A percentile compares a stretch with the other conserved stretches of the same genome.
Evolutionary conservation across 2,329 filamentous ascomycete genomes (phyloP).

Genomic region (Ascochyta lentis): DNA sequence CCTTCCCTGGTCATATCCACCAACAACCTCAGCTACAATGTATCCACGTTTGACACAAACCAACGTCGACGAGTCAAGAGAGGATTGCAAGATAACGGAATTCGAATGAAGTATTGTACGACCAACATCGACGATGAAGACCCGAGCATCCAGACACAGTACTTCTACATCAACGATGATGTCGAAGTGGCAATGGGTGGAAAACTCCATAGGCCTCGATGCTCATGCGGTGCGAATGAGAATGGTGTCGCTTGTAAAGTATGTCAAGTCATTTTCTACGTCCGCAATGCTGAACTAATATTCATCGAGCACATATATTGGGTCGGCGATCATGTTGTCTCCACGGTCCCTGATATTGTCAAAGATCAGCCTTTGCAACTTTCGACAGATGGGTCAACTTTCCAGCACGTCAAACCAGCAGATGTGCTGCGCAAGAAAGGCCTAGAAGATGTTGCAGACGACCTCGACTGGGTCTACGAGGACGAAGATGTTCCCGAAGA

Average conservation of each 20-base stretch:
- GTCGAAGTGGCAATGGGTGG: slow-evolving; percentile 45
- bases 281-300: neutral
- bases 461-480: slow-evolving; percentile 41
- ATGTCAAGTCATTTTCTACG: neutral
- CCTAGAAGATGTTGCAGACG: slow-evolving; percentile 36
- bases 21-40: slow-evolving; percentile 44
- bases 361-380: slow-evolving; percentile 38
- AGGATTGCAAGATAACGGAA: slow-evolving; percentile 44
- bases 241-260: slow-evolving; percentile 46
- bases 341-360: slow-evolving; percentile 28
- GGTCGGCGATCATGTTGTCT: slow-evolving; percentile 45
- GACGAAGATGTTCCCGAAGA: slow-evolving; percentile 36
- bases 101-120: slow-evolving; percentile 47
- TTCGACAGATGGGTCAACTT: slow-evolving; percentile 42
- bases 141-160: slow-evolving; percentile 29
- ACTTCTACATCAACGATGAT: slow-evolving; percentile 48
- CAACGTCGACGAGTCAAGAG: slow-evolving; percentile 40
- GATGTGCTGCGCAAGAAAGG: slow-evolving; percentile 36
- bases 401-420: slow-evolving; percentile 39
- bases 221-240: slow-evolving; percentile 46
- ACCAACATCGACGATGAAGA: slow-evolving; percentile 29
- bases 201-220: slow-evolving; percentile 34
- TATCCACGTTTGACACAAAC: slow-evolving; percentile 40
- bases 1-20: slow-evolving; percentile 44
- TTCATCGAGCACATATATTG: slow-evolving; percentile 47